Conservation (phyloP, 192 early-diverging fungal genomes). For the Gonapodya sp. region DNA sequence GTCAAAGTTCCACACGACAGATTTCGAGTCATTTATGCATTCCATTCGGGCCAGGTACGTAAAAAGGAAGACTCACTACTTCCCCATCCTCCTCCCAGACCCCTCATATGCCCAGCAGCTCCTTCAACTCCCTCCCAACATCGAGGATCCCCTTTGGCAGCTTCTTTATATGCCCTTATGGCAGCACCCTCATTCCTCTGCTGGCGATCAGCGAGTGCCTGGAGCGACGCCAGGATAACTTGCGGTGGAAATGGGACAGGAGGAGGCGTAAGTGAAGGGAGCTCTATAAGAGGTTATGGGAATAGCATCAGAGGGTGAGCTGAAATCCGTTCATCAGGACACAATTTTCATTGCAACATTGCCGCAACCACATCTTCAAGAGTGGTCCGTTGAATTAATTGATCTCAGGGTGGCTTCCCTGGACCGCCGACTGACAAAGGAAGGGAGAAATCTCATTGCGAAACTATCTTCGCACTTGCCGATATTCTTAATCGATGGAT, state of each 20-base stretch:
- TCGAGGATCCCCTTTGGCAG: neutral
- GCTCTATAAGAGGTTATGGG: too few species aligned
- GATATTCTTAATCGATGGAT: too few species aligned
- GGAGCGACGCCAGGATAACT: neutral
- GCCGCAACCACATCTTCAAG: too few species aligned
- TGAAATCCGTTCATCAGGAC: neutral
- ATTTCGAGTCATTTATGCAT: too few species aligned
- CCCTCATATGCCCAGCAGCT: neutral
- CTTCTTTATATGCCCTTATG: neutral
- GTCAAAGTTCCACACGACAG: too few species aligned
- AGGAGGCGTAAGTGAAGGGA: neutral
- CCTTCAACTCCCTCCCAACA: neutral
- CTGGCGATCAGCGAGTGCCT: neutral
- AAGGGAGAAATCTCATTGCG: too few species aligned
- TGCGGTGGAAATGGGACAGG: neutral
- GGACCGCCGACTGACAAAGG: too few species aligned
- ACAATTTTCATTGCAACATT: neutral
- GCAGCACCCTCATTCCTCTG: neutral
- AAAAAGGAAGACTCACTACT: neutral
- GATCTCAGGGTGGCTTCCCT: too few species aligned
- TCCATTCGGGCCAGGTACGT: neutral
- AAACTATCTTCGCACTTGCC: too few species aligned
- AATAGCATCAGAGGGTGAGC: neutral
- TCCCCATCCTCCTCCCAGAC: neutral
- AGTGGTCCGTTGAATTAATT: too few species aligned